Evolutionary conservation across 1,284 basidiomycete species (phyloP), one percentile per base, ranked within the genome.

Genomic region (Melampsora larici-populina): DNA sequence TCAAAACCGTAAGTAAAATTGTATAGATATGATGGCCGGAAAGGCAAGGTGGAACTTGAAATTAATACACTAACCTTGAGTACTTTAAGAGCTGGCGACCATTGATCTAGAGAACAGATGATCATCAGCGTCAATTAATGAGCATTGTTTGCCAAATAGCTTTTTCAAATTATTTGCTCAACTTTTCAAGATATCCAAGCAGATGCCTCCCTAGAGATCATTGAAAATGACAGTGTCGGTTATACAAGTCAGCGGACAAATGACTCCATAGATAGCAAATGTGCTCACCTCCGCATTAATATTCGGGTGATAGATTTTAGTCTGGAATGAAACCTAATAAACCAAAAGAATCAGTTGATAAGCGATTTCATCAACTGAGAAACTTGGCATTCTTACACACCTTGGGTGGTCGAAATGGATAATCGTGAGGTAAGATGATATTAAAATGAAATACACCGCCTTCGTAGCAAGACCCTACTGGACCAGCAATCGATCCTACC

Each of bases 141-240:
- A 58, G 18, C 24, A 36, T 29, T 7, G 11, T 43, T 43, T 13
- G 11, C 40, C 40, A 4, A 4, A 43, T 26, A 24, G 11, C 13
- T 24, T 8, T 18, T 24, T n/a, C 5, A 8, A 55, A 70, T 29
- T 18, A 26, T 9, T 36, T 21, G 51, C 29, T 60, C 62, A 24
- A 71, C 69, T 51, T 58, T 49, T 71, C 55, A 71, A 71, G 29
- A 71, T 71, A 62, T 71, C 69, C 55, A 71, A 43, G 62, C 69
- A 71, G n/a, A 71, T 71, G 26, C 31, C 69, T n/a, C 69, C 69
- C 69, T 71, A 26, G 8, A 58, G 55, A 43, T 17, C 3, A 43
- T 43, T 24, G 43, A 48, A 1, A 68, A 24, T 24, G 9, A 29
- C 49, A 55, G 8, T 24, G 29, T 43, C 13, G 24, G 29, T 29